Percentiles rank a stretch among this genome's conserved stretches.
These are phyloP conservation scores for Tuber calosporum DNA, from an alignment of 495 filamentous ascomycete genomes.

Conservation along the genomic window DNA sequence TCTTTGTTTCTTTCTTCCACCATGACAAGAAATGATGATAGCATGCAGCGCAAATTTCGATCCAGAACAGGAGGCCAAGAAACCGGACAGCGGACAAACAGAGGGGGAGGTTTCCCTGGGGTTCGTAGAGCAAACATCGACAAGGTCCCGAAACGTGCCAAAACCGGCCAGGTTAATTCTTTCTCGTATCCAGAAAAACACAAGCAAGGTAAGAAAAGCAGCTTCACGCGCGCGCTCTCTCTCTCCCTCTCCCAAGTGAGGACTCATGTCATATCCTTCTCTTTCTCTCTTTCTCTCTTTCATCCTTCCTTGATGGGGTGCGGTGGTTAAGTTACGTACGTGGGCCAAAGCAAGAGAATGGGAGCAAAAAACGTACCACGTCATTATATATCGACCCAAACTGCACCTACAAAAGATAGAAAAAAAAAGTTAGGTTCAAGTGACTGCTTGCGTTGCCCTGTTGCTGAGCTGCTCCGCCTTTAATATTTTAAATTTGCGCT, in stretches of 20 bases:
- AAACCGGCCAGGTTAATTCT: neutral
- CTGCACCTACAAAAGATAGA: neutral
- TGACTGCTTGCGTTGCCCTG: constrained; percentile 1
- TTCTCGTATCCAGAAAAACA: neutral
- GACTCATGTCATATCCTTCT: neutral
- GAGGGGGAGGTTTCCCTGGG: neutral
- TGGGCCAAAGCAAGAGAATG: neutral
- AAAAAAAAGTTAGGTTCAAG: neutral
- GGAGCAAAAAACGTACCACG: neutral
- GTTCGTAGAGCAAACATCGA: neutral
- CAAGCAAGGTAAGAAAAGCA: neutral
- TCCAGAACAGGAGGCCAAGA: neutral
- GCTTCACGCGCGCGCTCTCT: neutral
- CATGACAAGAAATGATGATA: neutral
- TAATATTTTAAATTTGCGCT: neutral
- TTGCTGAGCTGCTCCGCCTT: neutral
- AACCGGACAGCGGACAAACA: neutral
- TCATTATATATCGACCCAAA: constrained; percentile 4
- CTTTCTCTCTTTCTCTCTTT: neutral
- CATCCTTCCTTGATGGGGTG: neutral
- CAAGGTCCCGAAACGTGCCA: neutral
- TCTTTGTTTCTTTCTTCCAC: too few species aligned
- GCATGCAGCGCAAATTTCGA: neutral
- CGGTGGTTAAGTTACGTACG: neutral
- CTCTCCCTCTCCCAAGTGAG: neutral